A percentile compares a stretch with the other conserved stretches of the same genome.
Evolutionary conservation across 768 basidiomycete species (phyloP).

Genomic region (Phylloporus arenicola): DNA sequence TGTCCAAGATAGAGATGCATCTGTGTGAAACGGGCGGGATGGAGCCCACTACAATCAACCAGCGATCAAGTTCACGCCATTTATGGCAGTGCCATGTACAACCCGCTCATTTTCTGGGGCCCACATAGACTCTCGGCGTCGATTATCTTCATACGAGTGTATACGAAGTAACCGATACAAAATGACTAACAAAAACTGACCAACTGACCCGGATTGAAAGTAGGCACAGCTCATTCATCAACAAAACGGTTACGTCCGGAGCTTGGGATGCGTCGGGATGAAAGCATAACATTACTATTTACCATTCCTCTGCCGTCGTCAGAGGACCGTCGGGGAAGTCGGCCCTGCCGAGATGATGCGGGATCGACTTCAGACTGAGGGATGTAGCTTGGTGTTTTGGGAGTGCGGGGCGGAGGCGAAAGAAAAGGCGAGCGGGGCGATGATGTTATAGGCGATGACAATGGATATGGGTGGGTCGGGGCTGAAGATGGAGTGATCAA

Average conservation of each 20-base stretch:
- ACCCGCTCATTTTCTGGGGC: not conserved
- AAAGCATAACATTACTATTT: conserved; percentile 19
- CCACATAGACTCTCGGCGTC: not conserved
- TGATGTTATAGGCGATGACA: conserved; percentile 29
- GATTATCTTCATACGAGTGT: not conserved
- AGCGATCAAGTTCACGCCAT: not conserved
- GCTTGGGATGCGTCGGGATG: conserved; percentile 15
- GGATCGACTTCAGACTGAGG: conserved; percentile 34
- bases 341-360: conserved; percentile 31
- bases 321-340: conserved; percentile 35
- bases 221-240: conserved; percentile 10
- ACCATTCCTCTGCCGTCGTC: conserved; percentile 3
- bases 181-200: not conserved
- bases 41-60: not conserved
- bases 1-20: conserved; percentile 77
- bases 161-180: conserved; percentile 2
- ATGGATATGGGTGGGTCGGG: conserved; percentile 11
- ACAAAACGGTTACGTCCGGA: conserved; percentile 3
- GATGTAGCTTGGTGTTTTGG: conserved; percentile 1
- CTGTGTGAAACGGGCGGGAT: not conserved
- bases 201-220: not conserved
- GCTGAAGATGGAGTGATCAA: conserved; percentile 52
- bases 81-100: not conserved
- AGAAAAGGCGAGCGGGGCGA: conserved; percentile 16
- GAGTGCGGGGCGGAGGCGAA: conserved; percentile 25